These are phyloP conservation scores for Delphinella strobiligena DNA, from an alignment of 2,329 filamentous ascomycete species.

Conservation along the genomic window DNA sequence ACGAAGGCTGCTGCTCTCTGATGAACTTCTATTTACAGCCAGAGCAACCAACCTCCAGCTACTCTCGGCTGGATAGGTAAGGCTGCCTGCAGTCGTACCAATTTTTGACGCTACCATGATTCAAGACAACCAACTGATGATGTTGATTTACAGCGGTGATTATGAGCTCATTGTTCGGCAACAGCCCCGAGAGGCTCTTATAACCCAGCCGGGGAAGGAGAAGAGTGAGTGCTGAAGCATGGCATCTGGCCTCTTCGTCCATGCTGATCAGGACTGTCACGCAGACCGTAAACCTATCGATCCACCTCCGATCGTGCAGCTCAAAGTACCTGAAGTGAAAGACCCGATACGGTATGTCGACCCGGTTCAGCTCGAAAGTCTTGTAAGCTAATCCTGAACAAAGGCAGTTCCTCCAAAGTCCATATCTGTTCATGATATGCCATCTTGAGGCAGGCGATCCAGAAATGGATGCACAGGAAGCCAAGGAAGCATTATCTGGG, in stretches of 20 bases:
- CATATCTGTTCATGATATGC: conserved; percentile 51
- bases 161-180: conserved; percentile 51
- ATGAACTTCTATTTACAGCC: conserved; percentile 9
- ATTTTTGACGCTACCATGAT: conserved; percentile 8
- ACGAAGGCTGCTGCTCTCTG: conserved; percentile 7
- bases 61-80: conserved; percentile 12
- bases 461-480: conserved; percentile 18
- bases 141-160: conserved; percentile 33
- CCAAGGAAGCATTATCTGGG: not conserved
- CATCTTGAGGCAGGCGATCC: conserved; percentile 42
- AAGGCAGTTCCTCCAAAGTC: conserved; percentile 51
- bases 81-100: conserved; percentile 7
- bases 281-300: conserved; percentile 76
- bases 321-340: conserved; percentile 39
- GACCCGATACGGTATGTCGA: conserved; percentile 48
- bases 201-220: conserved; percentile 57
- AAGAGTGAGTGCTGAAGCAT: conserved; percentile 43
- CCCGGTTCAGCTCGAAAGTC: not conserved
- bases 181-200: conserved; percentile 54
- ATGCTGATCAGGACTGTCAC: conserved; percentile 3
- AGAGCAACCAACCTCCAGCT: conserved; percentile 10
- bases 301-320: conserved; percentile 72
- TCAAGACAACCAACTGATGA: conserved; percentile 7
- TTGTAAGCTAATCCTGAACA: conserved; percentile 8
- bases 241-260: not conserved